Evolutionary conservation across 2,329 filamentous ascomycete genomes (phyloP).

Genomic region (Aspergillus fumigatiaffinis): DNA sequence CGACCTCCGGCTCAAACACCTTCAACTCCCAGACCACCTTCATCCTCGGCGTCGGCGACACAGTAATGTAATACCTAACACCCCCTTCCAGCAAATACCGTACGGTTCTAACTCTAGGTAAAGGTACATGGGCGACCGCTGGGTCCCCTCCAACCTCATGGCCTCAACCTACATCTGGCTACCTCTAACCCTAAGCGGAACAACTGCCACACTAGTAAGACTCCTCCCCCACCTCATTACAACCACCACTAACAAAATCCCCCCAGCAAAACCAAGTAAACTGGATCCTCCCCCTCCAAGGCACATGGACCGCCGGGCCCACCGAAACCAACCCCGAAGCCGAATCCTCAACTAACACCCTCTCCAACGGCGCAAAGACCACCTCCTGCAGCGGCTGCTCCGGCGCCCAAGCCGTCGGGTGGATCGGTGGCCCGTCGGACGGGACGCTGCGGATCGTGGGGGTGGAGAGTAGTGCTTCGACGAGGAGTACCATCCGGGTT

Average conservation of each 20-base stretch:
- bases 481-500: constrained; percentile 51
- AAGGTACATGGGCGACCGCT: constrained; percentile 66
- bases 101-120: too few species aligned
- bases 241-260: background rate
- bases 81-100: constrained; percentile 39
- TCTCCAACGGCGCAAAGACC: constrained; percentile 45
- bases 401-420: constrained; percentile 49
- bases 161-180: constrained; percentile 63
- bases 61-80: constrained; percentile 23
- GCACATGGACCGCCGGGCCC: constrained; percentile 3
- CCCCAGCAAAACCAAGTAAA: background rate
- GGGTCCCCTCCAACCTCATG: constrained; percentile 58
- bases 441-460: constrained; percentile 48
- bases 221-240: too few species aligned
- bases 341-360: constrained; percentile 14
- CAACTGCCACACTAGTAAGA: constrained; percentile 5
- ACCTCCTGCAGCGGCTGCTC: constrained; percentile 53
- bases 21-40: constrained; percentile 60
- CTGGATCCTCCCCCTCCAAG: constrained; percentile 7
- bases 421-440: constrained; percentile 48
- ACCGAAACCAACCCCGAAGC: background rate
- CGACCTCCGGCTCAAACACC: constrained; percentile 53
- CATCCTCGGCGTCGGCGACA: constrained; percentile 44
- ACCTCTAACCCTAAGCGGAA: constrained; percentile 41
- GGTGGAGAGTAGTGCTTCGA: constrained; percentile 44